Evolutionary conservation across 129 eudicot species (phyloP), one percentile per base, ranked within the genome.

Genomic region (Flaveria brownii): DNA sequence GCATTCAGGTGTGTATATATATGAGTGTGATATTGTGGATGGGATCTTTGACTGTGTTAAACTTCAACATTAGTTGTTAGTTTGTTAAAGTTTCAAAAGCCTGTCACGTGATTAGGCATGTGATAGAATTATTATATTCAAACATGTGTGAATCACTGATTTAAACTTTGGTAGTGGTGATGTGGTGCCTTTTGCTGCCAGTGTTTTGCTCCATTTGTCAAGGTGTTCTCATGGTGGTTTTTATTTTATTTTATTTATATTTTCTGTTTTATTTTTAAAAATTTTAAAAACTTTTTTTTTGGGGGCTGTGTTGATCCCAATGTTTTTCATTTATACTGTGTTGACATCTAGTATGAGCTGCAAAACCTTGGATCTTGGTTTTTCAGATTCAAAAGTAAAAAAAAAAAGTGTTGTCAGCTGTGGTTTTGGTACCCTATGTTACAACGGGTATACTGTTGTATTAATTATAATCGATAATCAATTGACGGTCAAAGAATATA

Each of bases 31-130:
- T 62, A 36, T 80, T 54, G 79, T 75, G 62, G 87, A 85, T 81
- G 84, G 89, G 87, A 84, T 92, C 86, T 86, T 90, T 90, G 93
- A 90, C 91, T 73, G 87, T 73, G 87, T 72, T 71, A 75, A 75
- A 49, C 77, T 81, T 76, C 77, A 65, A 82, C 78, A 79, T 70
- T 70, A 79, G 77, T 73, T 71, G 76, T 5, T 36, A 36, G 41
- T 36, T 36, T 36, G 41, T 81, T 86, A 30, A 67, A 71, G 77
- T 71, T 84, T 78, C 59, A 74, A 77, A 73, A 82, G 87, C 20
- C 6, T 79, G 78, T 84, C 86, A 85, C 84, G 86, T 87, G 88
- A 79, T 43, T 9, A 66, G 26, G 71, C 89, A 86, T 79, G 89
- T 89, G 91, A 84, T 82, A 26, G 13, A 71, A 59, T 43, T 78